phyloP scores from a whole-genome alignment of 2,329 filamentous ascomycete genomes.

The Aspergillus brunneoviolaceus region DNA sequence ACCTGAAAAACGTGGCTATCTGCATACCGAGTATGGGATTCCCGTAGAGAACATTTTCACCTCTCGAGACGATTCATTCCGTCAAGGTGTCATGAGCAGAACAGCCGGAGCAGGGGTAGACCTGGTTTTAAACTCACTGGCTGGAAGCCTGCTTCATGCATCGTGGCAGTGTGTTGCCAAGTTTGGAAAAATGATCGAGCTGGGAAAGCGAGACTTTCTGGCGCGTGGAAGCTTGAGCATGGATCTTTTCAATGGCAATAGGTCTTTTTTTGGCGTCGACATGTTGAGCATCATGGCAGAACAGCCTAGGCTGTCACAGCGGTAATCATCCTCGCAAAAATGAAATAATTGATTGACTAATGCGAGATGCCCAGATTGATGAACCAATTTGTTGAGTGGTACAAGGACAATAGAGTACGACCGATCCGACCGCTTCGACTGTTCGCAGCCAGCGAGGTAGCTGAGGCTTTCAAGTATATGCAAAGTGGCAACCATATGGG shows the following conservation, averaged over 20 bases:
- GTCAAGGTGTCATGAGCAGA: conserved; percentile 15
- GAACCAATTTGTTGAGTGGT: too few relatives aligned
- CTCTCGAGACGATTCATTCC: conserved; percentile 26
- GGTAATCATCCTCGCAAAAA: too few relatives aligned
- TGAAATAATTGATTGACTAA: too few relatives aligned
- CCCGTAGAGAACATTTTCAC: conserved; percentile 34
- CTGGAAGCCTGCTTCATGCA: conserved; percentile 19
- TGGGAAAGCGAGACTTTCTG: conserved; percentile 30
- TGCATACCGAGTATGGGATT: conserved; percentile 16
- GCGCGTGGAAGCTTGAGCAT: conserved; percentile 26
- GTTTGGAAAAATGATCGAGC: conserved; percentile 31
- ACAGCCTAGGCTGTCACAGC: not conserved
- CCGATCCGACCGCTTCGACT: not conserved
- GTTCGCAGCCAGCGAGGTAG: conserved; percentile 2
- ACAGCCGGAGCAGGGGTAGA: conserved; percentile 37
- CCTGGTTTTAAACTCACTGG: conserved; percentile 27
- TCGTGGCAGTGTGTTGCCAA: conserved; percentile 29
- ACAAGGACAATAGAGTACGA: not conserved
- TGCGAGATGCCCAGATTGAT: too few relatives aligned
- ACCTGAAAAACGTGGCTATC: conserved; percentile 10
- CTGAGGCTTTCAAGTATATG: conserved; percentile 8
- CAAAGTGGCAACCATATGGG: conserved; percentile 11
- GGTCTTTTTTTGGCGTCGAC: conserved; percentile 12
- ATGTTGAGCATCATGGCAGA: not conserved
- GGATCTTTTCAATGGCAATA: conserved; percentile 8